Evolutionary conservation across 1,284 basidiomycete genomes (phyloP).

Genomic region (Fomitiporia mediterranea): DNA sequence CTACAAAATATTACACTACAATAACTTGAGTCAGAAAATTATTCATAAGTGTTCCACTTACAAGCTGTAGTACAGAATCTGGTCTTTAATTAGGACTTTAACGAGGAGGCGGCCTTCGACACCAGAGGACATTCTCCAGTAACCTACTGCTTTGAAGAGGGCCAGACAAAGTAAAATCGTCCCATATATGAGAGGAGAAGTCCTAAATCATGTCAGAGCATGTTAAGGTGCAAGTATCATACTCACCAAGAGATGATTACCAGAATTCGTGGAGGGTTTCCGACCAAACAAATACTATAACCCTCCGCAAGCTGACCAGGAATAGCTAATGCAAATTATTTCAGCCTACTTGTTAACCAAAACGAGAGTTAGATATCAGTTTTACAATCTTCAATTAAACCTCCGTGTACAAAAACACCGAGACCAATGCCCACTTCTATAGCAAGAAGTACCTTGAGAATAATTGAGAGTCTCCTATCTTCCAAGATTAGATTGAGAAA

Average conservation of each 20-base stretch:
- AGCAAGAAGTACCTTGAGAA: background rate
- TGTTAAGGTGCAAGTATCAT: background rate
- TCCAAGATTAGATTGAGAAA: background rate
- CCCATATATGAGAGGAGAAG: background rate
- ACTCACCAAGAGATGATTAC: background rate
- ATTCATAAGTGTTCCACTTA: too few relatives aligned
- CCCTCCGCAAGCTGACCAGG: background rate
- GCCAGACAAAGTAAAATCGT: background rate
- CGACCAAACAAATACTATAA: background rate
- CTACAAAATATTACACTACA: too few relatives aligned
- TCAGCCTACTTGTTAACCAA: background rate
- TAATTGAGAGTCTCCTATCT: background rate
- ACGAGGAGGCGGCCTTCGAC: background rate
- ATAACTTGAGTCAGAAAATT: too few relatives aligned
- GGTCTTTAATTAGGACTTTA: constrained; percentile 3
- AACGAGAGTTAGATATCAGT: background rate
- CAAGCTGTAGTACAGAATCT: background rate
- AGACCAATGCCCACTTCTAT: background rate
- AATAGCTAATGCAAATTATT: background rate
- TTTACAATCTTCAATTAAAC: background rate
- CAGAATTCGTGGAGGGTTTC: background rate
- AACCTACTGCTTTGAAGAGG: background rate
- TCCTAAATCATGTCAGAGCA: background rate
- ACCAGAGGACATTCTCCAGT: background rate
- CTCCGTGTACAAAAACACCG: background rate